Conservation (phyloP, 1,284 basidiomycete species). For the Fistulina hepatica region DNA sequence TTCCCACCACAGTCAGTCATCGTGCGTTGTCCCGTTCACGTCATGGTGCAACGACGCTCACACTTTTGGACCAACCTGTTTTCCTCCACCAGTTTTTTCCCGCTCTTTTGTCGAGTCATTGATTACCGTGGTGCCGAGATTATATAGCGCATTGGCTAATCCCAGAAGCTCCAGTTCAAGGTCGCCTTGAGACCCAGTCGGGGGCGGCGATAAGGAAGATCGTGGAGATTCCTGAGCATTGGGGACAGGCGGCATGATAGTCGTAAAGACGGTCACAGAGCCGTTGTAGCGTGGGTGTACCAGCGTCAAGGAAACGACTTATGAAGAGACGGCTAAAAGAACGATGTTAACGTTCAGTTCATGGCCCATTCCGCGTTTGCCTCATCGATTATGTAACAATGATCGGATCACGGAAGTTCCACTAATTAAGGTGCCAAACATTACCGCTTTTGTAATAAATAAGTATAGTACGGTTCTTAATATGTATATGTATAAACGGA, state of each 20-base stretch:
- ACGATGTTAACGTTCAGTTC: no score
- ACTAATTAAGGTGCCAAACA: no score
- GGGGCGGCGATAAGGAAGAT: conserved; percentile 57
- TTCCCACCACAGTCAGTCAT: conserved; percentile 19
- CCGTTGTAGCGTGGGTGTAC: no score
- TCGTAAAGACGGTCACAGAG: no score
- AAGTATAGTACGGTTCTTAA: no score
- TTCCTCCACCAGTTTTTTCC: conserved; percentile 51
- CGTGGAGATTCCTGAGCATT: conserved; percentile 62
- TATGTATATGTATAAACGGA: no score
- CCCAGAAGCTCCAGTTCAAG: conserved; percentile 64
- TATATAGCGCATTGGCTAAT: conserved; percentile 64
- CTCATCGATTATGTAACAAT: no score
- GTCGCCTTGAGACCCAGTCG: conserved; percentile 56
- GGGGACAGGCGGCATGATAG: background rate
- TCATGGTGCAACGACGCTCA: conserved; percentile 25
- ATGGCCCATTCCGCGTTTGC: no score
- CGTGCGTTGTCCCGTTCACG: conserved; percentile 1
- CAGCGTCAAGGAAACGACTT: no score
- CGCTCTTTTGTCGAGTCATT: conserved; percentile 69
- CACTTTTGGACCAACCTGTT: conserved; percentile 61
- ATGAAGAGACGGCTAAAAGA: no score
- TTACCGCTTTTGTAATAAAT: no score
- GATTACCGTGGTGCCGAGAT: conserved; percentile 67
- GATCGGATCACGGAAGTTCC: no score